phyloP scores from a whole-genome alignment of 345 rosid genomes.

The Lenwebbia sp. region DNA sequence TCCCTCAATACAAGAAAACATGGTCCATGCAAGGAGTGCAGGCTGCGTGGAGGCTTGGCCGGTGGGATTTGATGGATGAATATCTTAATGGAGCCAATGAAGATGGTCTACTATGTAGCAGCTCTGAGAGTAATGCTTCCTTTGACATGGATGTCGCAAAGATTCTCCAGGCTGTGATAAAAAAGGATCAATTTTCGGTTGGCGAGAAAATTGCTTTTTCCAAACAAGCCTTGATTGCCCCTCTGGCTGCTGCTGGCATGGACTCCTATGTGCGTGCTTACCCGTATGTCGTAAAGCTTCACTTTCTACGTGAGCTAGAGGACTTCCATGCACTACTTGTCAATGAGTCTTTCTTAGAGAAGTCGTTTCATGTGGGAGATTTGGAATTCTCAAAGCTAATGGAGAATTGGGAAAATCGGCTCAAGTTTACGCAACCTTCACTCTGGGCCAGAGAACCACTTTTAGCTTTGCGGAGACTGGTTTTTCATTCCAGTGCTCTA shows the following conservation, averaged over 20 bases:
- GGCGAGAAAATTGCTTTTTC: conserved; percentile 74
- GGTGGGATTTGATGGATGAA: conserved; percentile 97
- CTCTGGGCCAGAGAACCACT: conserved; percentile 97
- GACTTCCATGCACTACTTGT: conserved; percentile 65
- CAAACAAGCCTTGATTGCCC: conserved; percentile 91
- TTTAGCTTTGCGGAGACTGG: conserved; percentile 79
- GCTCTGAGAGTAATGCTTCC: conserved; percentile 91
- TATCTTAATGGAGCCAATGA: conserved; percentile 80
- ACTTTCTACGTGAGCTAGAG: conserved; percentile 76
- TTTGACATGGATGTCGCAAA: conserved; percentile 96
- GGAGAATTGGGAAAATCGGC: conserved; percentile 80
- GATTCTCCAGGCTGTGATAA: conserved; percentile 90
- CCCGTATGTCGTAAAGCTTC: conserved; percentile 89
- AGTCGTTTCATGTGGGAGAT: conserved; percentile 48
- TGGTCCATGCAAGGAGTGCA: conserved; percentile 99
- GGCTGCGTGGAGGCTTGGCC: conserved; percentile 98
- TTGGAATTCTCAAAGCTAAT: conserved; percentile 45
- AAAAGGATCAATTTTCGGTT: conserved; percentile 71
- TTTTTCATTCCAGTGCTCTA: conserved; percentile 71
- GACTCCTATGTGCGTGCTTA: conserved; percentile 90
- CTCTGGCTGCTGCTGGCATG: conserved; percentile 99
- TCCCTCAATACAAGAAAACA: conserved; percentile 83
- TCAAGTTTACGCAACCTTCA: conserved; percentile 82
- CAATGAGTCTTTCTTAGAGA: conserved; percentile 78
- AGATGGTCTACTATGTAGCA: conserved; percentile 77